Base-by-base conservation (phyloP, 495 filamentous ascomycete genomes). In the Penicillium maclennaniae region DNA sequence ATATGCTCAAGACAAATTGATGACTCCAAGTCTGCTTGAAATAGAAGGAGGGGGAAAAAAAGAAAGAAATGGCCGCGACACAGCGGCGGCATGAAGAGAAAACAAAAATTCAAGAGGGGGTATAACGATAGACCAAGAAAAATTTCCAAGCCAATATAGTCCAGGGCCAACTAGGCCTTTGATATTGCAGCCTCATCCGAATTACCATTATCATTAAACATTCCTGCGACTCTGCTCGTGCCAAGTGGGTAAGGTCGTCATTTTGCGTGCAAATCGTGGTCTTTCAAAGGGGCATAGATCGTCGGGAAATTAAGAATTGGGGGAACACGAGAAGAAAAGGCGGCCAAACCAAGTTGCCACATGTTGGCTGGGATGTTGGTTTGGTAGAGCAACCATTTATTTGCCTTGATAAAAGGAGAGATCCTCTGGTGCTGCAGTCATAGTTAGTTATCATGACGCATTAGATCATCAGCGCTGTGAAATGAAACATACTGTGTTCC, bases 201-300 rank as follows among this genome's bases (percentile, higher is more conserved):
- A 69, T 75, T 69, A 71, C 60, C 61, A 73, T 70, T 73, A 75
- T 60, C 56, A 69, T 69, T 69, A 71, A 64, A 50, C 52, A 58
- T 64, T 66, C 62, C 58, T 48, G 55, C 53, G 57, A 57, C 47
- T 60, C 38, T 46, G 55, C 42, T 60, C 44, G 48, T 59, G 49
- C 56, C 59, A 65, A 56, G 56, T 62, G 55, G 49, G 49, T 62
- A 49, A 58, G 54, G 42, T 60, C 58, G 52, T 68, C 56, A 58
- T 62, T 61, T 49, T 40, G 52, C 68, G 58, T 73, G 66, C 53
- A 67, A 65, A 49, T 71, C 69, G 50, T 66, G 50, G 62, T 49
- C 43, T 44, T 43, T 58, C 39, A 57, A 19, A 56, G 45, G 42
- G 44, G 44, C 25, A 49, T 48, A 40, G 51, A 58, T 27, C 10